Evolutionary conservation across 768 basidiomycete genomes (phyloP), one percentile per base, ranked within the genome.

Genomic region (Rhodotorula kratochvilovae): DNA sequence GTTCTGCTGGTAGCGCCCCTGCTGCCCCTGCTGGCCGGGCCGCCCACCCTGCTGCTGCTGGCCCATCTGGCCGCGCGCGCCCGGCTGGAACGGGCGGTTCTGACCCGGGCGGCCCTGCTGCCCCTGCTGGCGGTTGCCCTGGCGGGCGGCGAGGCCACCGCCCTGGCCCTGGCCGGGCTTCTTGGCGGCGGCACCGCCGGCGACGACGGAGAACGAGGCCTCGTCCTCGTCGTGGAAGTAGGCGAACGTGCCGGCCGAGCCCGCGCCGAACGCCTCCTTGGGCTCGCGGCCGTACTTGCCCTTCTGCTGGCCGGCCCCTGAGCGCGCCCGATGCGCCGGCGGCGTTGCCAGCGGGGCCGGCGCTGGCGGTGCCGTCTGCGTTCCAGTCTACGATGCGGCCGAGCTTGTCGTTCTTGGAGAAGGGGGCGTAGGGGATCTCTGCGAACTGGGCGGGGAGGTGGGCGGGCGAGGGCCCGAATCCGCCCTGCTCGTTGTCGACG

Each of bases 161-260:
- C 74, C 81, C 11, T 56, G 42, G 39, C 58, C 54, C 36, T 61
- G 64, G 6, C 57, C 70, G 16, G 67, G 46, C 27, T 75, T 64
- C 75, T 77, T 77, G 63, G 74, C 57, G 6, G 63, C 71, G 21
- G 71, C 73, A 42, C 68, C 94, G 80, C 88, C 92, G 79, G 97
- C 94, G 59, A 99, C 96, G 61, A 99, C 84, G 31, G 92, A 94
- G 85, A 99, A 99, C 60, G 88, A 89, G 12, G 92, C 89, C 82
- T 99, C 96, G 78, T 99, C 96, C 81, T 98, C 96, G 68, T 90
- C 94, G 81, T 97, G 94, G 84, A 93, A 93, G 81, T 95, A 96
- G 13, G 92, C 91, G 79, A 97, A 97, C 23, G 92, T 91, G 76
- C 88, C 94, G 19, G 91, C 88, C 61, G 89, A 87, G 31, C 90